These are phyloP conservation scores for cucumber (Cucumis sativus) DNA, from an alignment of 306 rosid species.

Conservation along the genomic window DNA sequence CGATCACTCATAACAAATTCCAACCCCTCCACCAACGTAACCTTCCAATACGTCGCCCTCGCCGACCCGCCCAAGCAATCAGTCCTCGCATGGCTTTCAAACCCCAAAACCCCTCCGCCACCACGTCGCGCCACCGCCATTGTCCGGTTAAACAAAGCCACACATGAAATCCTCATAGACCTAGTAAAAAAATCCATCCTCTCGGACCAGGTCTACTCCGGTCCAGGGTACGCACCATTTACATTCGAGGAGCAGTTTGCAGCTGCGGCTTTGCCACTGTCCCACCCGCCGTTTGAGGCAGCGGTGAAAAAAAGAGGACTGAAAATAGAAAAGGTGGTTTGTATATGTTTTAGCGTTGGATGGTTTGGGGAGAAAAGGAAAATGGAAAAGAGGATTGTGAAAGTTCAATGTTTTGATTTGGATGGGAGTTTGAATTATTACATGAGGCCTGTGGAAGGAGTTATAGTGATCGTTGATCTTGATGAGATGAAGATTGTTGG, in stretches of 20 bases:
- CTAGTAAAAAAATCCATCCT: slow-evolving; percentile 10
- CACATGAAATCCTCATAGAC: slow-evolving; percentile 32
- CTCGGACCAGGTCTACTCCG: slow-evolving; percentile 20
- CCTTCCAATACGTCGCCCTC: slow-evolving; percentile 39
- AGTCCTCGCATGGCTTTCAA: slow-evolving; percentile 33
- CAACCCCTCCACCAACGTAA: slow-evolving; percentile 11
- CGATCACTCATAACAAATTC: slow-evolving; percentile 19
- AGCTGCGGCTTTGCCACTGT: slow-evolving; percentile 10
- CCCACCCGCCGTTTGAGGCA: slow-evolving; percentile 8
- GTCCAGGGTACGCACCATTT: slow-evolving; percentile 27
- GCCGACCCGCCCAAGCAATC: slow-evolving; percentile 39
- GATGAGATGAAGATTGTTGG: slow-evolving; percentile 23
- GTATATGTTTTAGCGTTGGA: slow-evolving; percentile 15
- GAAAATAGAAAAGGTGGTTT: slow-evolving; percentile 19
- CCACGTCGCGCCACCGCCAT: slow-evolving; percentile 38
- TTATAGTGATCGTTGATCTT: slow-evolving; percentile 21
- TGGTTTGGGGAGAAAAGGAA: slow-evolving; percentile 23
- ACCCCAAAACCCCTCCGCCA: neutral
- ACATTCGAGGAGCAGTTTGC: slow-evolving; percentile 17
- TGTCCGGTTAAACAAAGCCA: slow-evolving; percentile 22
- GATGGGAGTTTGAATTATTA: slow-evolving; percentile 21
- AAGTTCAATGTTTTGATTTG: slow-evolving; percentile 12
- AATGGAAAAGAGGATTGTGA: slow-evolving; percentile 2
- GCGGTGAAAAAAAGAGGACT: slow-evolving; percentile 22
- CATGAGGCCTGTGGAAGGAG: slow-evolving; percentile 28